These are phyloP conservation scores for Aspergillus glaucus DNA, from an alignment of 2,329 filamentous ascomycete species.

Conservation along the genomic window DNA sequence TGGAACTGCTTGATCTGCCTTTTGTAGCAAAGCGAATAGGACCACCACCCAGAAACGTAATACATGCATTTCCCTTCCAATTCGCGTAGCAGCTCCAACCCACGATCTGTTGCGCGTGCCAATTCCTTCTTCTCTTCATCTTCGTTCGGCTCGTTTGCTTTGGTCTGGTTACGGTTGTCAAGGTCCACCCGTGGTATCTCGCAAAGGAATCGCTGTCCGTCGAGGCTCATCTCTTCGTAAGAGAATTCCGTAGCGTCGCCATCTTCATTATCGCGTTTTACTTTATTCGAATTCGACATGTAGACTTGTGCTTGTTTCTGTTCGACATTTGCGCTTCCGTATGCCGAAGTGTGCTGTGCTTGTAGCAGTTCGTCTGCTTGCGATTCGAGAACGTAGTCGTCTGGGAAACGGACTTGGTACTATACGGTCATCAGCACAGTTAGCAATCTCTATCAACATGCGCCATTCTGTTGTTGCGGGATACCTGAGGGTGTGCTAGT, in stretches of 20 bases:
- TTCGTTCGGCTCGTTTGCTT: constrained; percentile 48
- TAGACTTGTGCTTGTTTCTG: constrained; percentile 22
- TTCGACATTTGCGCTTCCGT: constrained; percentile 8
- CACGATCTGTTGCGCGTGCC: constrained; percentile 65
- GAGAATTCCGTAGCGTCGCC: constrained; percentile 12
- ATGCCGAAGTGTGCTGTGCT: constrained; percentile 13
- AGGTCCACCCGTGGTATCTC: constrained; percentile 66
- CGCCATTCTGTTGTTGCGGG: background rate
- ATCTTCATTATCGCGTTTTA: constrained; percentile 44
- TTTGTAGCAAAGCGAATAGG: constrained; percentile 90
- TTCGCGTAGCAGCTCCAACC: constrained; percentile 71
- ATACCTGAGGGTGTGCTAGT: constrained; percentile 76
- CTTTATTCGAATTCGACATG: constrained; percentile 26
- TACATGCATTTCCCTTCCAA: constrained; percentile 79
- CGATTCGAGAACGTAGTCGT: constrained; percentile 63
- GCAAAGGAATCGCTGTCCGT: constrained; percentile 72
- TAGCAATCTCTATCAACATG: background rate
- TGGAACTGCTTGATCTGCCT: constrained; percentile 86
- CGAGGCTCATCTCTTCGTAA: constrained; percentile 70
- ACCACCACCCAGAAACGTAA: constrained; percentile 87
- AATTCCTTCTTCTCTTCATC: constrained; percentile 76
- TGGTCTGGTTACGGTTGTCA: constrained; percentile 59
- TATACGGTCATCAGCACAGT: constrained; percentile 33
- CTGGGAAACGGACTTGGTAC: constrained; percentile 74
- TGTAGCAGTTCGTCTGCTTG: constrained; percentile 57